Evolutionary conservation across 2,329 filamentous ascomycete genomes (phyloP), one percentile per base, ranked within the genome.

Genomic region (Monascus ruber): DNA sequence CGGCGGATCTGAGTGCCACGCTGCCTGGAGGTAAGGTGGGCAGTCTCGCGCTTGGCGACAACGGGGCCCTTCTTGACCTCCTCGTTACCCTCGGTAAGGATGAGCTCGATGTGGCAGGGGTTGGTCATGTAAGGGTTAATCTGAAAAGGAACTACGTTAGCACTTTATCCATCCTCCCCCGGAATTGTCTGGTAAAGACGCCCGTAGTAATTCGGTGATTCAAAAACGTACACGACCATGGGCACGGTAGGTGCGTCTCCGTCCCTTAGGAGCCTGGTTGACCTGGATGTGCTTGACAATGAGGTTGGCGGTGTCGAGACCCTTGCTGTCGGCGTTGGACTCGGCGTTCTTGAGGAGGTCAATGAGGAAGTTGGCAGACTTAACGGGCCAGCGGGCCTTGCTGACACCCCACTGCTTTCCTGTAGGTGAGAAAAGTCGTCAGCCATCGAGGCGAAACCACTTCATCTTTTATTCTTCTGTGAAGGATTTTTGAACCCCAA

Each of bases 61-160:
- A 77, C 68, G 56, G 81, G 76, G 48, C 80, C 81, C 83, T 98
- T 98, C 74, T 88, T 79, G 60, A 98, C 86, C 59, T 83, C 79
- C 79, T 98, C 93, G 65, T 93, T 84, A 62, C 77, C 87, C 80
- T 98, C 93, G 65, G 89, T 94, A 60, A 98, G 81, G 80, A 98
- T 98, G 63, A 98, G 77, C 78, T 98, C 93, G 71, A 98, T 94
- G 83, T 98, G 91, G 85, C 89, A 98, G 58, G 91, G 91, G 82
- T 94, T 94, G 58, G 88, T 95, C 93, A 98, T 96, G 81, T 96
- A 98, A 51, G 91, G 91, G 83, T 98, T 98, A 77, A 98, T 98
- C 88, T 95, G 46, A 66, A 55, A 37, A 39, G 38, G 40, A 33
- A 34, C 9, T 3, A n/a, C 34, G 34, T 42, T 10, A 32, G 28